Evolutionary conservation across 1,284 basidiomycete genomes (phyloP).

Genomic region (Cerioporus squamosus): DNA sequence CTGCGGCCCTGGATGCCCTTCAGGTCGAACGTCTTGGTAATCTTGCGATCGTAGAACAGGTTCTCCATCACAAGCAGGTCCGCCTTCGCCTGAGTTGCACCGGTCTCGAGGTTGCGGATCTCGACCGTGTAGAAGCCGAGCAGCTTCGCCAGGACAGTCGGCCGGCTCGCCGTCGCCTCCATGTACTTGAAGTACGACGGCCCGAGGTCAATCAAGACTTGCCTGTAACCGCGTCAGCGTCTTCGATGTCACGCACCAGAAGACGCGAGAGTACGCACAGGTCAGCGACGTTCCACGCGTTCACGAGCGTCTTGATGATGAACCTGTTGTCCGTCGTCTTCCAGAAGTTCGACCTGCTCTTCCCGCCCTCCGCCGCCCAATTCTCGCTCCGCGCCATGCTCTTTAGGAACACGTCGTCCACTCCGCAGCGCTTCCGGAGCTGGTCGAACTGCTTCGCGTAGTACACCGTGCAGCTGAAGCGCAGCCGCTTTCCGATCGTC

Average conservation of each 20-base stretch:
- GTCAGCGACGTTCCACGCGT: conserved; percentile 85
- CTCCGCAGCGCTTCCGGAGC: conserved; percentile 65
- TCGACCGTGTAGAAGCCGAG: conserved; percentile 81
- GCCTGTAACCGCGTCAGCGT: conserved; percentile 45
- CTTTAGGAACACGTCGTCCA: conserved; percentile 63
- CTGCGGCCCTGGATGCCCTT: conserved; percentile 80
- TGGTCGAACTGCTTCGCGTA: conserved; percentile 79
- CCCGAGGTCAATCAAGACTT: conserved; percentile 75
- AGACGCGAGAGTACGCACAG: conserved; percentile 52
- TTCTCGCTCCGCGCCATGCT: conserved; percentile 65
- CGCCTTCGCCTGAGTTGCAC: conserved; percentile 63
- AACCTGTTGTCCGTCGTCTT: conserved; percentile 76
- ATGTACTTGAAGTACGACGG: conserved; percentile 80
- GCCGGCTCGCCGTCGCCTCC: conserved; percentile 64
- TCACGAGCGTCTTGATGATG: conserved; percentile 82
- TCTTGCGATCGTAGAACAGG: conserved; percentile 70
- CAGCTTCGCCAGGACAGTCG: conserved; percentile 75
- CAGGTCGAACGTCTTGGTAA: conserved; percentile 74
- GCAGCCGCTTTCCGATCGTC: conserved; percentile 71
- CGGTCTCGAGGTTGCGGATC: conserved; percentile 73
- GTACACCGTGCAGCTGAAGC: conserved; percentile 79
- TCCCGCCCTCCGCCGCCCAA: conserved; percentile 73
- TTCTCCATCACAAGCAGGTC: conserved; percentile 86
- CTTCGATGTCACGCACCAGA: background rate
- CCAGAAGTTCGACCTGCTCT: conserved; percentile 79